Base-by-base conservation (phyloP, 2,329 filamentous ascomycete species). In the Lachnum nothofagi region DNA sequence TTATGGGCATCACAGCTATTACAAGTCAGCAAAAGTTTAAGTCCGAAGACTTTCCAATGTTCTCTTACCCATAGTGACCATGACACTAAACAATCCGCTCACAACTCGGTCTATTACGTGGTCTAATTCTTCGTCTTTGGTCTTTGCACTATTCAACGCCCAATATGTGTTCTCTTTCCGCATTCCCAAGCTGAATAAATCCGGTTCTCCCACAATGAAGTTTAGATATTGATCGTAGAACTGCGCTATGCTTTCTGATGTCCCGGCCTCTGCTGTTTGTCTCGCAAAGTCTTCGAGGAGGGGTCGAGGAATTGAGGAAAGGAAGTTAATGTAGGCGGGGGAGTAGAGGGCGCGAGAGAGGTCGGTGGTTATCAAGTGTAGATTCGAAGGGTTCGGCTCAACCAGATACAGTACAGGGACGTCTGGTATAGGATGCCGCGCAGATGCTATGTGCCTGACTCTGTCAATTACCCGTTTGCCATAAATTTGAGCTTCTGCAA, bases 201-300 rank as follows among this genome's bases (percentile, higher is more conserved):
- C 91, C 4, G 91, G 91, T 67, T 98, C 93, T 27, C 88, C 88
- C 35, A 97, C 91, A 55, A 97, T 87, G 63, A 97, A 98, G 69
- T 98, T 97, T 46, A 98, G 76, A 64, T 97, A 97, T 66, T 98
- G 93, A 66, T 98, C 93, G 61, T 85, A 98, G 5, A 98, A 80
- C 63, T 96, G 91, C 2, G 91, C 84, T 54, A 98, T 91, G 61
- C 87, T 83, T 60, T 97, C 91, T 4, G 91, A 83, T 0, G 90
- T 95, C 22, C 85, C 88, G 10, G 89, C 83, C 24, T 86, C 73
- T 5, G 89, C 91, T 9, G 91, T 94, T 65, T 95, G 84, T 14
- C 87, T 78, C 4, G 91, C 93, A 66, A 98, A 97, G 53, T 97
- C 91, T 73, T 98, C 93, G 43, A 98, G 80, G 14, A 97, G 75